Base-by-base conservation (phyloP, 768 basidiomycete species). In the Pulveroboletus sp. region DNA sequence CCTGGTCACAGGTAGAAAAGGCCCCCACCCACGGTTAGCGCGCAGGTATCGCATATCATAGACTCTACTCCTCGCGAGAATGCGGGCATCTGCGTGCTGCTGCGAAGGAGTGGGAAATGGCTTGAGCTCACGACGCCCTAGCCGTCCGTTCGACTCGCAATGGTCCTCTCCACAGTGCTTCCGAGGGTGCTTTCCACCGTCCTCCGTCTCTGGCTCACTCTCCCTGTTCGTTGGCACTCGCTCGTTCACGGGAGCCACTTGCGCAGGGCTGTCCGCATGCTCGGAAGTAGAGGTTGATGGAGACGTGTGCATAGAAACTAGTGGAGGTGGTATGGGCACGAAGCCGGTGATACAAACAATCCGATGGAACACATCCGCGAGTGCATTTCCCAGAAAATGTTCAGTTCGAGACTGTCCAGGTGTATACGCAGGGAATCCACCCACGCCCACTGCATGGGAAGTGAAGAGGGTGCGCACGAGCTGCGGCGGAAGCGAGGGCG, bases 291-390 rank as follows among this genome's bases (percentile, higher is more conserved):
- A 14, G 2, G 35, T 12, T n/a, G 34, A 26, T 2, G 30, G 16
- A 7, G 30, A 29, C 16, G 31, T 6, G 12, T 17, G 13, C 10
- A 40, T 16, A 1, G 34, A 13, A 31, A 6, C 26, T 7, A 65
- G 47, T 16, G 63, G 61, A 0, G 50, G 52, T 7, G 59, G 50
- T 41, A 63, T 47, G 4, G 73, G 62, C 14, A 68, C 67, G 43
- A 77, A 76, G 13, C 78, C 78, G 3, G 72, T 73, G 37, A 68
- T 63, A 22, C 76, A 75, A 3, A 77, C 55, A 40, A 80, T 68
- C 39, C 68, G 72, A 43, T 72, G 65, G 44, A 78, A 75, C 8
- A 69, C 55, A 16, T 71, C 64, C 14, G 68, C 68, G 24, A 69
- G 61, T 7, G 62, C 57, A 8, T 71, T 60, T 59, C 59, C 51